Evolutionary conservation across 352 stramenopile species (phyloP), one percentile per base, ranked within the genome.

Genomic region (Globisporangium parvum): DNA sequence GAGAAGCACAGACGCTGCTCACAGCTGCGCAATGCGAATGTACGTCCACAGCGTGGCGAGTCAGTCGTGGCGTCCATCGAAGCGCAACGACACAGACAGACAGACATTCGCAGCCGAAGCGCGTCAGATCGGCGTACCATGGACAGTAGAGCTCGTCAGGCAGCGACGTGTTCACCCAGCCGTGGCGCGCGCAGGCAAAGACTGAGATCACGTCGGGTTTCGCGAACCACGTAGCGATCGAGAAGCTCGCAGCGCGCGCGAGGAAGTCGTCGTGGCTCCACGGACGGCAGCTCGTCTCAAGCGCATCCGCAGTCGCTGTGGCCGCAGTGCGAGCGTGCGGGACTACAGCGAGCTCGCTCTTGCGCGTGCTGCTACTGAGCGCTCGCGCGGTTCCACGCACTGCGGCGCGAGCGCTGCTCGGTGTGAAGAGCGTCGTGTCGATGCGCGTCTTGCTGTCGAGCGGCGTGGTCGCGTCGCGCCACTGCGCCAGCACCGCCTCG

Each of bases 191-290:
- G 47, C 75, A 83, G 33, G 59, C 67, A 23, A 87, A 71, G 11
- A 62, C 63, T 31, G 51, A 71, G 54, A 89, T 77, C 14, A 35
- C 28, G 1, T 63, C 61, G 31, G 76, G 79, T 45, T 89, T 89
- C 18, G 74, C 79, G 33, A 86, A 86, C 79, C 79, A 89, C 40
- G 63, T 77, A 39, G 50, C 73, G 46, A 82, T 76, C 24, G 55
- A 62, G 56, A 86, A 89, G 49, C 59, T 87, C 50, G 63, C 63
- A 20, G 83, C 71, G 58, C 79, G 79, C 12, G 33, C 24, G 37
- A 83, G 40, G 57, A 89, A 89, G 41, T 73, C 64, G 12, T 41
- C 53, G 45, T 77, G 73, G 57, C 71, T 69, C 72, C 73, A 87
- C 9, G 79, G 73, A 15, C 67, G 70, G 54, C 71, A 80, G 12